phyloP scores from a whole-genome alignment of 108 stramenopile species.

The Fragilaria radians region DNA sequence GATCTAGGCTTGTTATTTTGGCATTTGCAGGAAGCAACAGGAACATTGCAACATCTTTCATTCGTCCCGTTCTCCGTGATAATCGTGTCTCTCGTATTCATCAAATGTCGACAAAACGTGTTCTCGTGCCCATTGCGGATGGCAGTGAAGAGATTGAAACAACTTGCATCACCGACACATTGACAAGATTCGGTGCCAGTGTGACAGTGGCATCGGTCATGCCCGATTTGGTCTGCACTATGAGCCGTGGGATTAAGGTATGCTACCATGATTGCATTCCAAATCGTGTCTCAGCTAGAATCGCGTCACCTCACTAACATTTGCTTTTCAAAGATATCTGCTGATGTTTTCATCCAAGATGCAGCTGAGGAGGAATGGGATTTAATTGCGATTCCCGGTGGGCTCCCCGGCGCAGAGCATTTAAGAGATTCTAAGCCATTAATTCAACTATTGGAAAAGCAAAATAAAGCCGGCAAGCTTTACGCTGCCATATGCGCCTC shows the following conservation, averaged over 20 bases:
- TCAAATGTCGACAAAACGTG: constrained; percentile 48
- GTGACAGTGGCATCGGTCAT: constrained; percentile 90
- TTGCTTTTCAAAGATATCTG: constrained; percentile 40
- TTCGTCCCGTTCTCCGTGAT: too few relatives aligned
- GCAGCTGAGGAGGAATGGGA: constrained; percentile 81
- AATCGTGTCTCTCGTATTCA: too few relatives aligned
- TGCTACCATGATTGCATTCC: neutral
- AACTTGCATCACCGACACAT: constrained; percentile 89
- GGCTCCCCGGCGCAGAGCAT: constrained; percentile 78
- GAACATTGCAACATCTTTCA: too few relatives aligned
- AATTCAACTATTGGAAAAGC: constrained; percentile 61
- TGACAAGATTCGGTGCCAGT: constrained; percentile 85
- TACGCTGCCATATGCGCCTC: constrained; percentile 84
- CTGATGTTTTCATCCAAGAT: constrained; percentile 80
- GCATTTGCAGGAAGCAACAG: too few relatives aligned
- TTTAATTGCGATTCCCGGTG: constrained; percentile 72
- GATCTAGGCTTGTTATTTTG: too few relatives aligned
- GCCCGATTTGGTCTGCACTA: constrained; percentile 72
- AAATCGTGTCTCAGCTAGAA: neutral
- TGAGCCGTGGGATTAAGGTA: constrained; percentile 80
- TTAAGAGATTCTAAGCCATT: constrained; percentile 64
- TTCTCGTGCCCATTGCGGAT: constrained; percentile 93
- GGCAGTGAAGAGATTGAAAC: constrained; percentile 97
- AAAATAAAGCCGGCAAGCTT: constrained; percentile 45
- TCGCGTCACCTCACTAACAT: neutral